Evolutionary conservation across 495 filamentous ascomycete genomes (phyloP).

Genomic region (Penicillium dipodomyicola): DNA sequence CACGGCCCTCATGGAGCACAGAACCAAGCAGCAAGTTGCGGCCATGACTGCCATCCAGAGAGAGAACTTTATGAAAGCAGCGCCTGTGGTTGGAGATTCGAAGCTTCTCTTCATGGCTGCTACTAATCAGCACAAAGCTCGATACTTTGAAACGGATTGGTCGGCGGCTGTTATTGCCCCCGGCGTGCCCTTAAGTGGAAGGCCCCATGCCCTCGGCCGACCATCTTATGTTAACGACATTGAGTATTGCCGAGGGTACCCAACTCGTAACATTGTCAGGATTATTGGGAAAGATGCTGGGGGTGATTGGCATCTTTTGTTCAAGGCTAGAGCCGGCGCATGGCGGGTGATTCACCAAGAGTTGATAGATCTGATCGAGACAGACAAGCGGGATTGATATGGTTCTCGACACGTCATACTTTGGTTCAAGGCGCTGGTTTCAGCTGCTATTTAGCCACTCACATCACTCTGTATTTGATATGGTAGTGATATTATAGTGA

Average conservation of each 20-base stretch:
- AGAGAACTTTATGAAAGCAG: not conserved
- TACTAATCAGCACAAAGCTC: slow-evolving; percentile 15
- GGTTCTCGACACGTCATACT: not conserved
- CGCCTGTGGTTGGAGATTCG: slow-evolving; percentile 1
- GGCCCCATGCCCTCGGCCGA: slow-evolving; percentile 1
- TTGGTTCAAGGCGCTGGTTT: too few species aligned
- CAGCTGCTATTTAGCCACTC: too few species aligned
- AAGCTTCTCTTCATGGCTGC: slow-evolving; percentile 5
- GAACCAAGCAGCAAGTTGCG: slow-evolving; percentile 15
- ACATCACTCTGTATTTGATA: too few species aligned
- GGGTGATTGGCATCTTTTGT: slow-evolving; percentile 46
- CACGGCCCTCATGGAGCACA: slow-evolving; percentile 28
- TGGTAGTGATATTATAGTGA: too few species aligned
- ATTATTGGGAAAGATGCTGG: slow-evolving; percentile 45
- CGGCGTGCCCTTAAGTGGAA: not conserved
- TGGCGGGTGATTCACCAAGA: slow-evolving; percentile 6
- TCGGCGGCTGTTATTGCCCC: slow-evolving; percentile 12
- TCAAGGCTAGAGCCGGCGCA: slow-evolving; percentile 3
- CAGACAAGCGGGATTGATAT: not conserved
- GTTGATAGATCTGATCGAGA: not conserved
- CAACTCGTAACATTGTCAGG: slow-evolving; percentile 8
- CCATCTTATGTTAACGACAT: slow-evolving; percentile 14
- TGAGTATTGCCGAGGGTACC: slow-evolving; percentile 34
- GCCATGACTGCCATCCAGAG: slow-evolving; percentile 9
- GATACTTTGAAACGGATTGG: slow-evolving; percentile 18